phyloP scores from a whole-genome alignment of 495 filamentous ascomycete genomes.

The Xeromyces bisporus region DNA sequence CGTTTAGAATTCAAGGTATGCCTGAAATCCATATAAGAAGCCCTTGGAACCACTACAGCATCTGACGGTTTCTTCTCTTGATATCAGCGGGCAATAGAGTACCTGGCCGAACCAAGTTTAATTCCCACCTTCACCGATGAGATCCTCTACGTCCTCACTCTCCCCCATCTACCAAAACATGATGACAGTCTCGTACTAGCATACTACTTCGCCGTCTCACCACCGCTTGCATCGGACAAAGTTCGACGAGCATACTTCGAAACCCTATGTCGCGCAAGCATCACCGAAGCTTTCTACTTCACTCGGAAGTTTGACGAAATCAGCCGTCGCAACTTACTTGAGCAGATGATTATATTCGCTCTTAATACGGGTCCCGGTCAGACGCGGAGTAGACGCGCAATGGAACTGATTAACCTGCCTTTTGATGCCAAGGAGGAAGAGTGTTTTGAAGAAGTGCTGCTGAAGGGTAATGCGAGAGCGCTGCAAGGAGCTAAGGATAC shows the following conservation, averaged over 20 bases:
- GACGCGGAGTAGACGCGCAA: constrained; percentile 34
- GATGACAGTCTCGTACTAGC: constrained; percentile 52
- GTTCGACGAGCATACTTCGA: constrained; percentile 47
- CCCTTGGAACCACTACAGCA: too few relatives aligned
- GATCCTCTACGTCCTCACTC: constrained; percentile 52
- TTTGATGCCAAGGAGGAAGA: constrained; percentile 48
- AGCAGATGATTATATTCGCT: constrained; percentile 46
- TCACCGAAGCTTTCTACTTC: constrained; percentile 60
- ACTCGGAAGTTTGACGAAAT: constrained; percentile 43
- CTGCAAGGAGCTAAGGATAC: constrained; percentile 48
- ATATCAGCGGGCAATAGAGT: constrained; percentile 46
- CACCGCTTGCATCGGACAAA: constrained; percentile 40
- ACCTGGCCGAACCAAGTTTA: constrained; percentile 57
- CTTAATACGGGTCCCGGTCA: constrained; percentile 30
- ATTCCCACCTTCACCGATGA: constrained; percentile 69
- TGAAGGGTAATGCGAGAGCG: constrained; percentile 41
- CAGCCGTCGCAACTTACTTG: constrained; percentile 43
- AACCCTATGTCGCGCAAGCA: constrained; percentile 45
- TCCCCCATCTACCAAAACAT: constrained; percentile 35
- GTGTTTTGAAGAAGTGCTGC: constrained; percentile 53
- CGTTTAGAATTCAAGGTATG: constrained; percentile 45
- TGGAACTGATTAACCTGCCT: constrained; percentile 55
- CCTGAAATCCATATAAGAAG: too few relatives aligned
- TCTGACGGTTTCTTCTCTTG: not conserved
- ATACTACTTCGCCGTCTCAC: constrained; percentile 58